Percentiles rank a stretch among this genome's conserved stretches.
Conservation (phyloP, 225 moss, liverwort and hornwort species). For the Takakia lepidozioides region DNA sequence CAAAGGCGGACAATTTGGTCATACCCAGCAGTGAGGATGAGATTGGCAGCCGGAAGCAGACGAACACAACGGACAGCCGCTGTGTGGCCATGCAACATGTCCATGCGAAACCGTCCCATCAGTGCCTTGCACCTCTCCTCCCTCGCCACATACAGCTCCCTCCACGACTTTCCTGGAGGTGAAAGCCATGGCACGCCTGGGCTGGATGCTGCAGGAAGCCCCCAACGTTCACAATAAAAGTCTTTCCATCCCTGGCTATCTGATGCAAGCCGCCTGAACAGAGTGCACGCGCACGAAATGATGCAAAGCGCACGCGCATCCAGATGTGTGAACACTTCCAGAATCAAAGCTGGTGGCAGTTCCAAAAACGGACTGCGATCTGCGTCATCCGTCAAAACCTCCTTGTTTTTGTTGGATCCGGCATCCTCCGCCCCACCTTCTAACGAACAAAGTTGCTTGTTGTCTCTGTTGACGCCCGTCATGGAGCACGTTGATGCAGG, state of each 20-base stretch:
- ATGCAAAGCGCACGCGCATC: conserved; percentile 76
- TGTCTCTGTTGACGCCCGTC: conserved; percentile 11
- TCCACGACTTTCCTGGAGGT: conserved; percentile 61
- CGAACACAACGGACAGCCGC: conserved; percentile 77
- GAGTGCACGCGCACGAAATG: conserved; percentile 66
- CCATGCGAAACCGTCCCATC: conserved; percentile 80
- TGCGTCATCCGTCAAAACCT: conserved; percentile 15
- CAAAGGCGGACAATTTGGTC: conserved; percentile 84
- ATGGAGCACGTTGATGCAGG: too few species aligned
- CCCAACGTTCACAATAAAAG: conserved; percentile 97
- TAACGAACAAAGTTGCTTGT: conserved; percentile 22
- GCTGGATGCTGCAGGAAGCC: conserved; percentile 42
- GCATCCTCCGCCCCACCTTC: conserved; percentile 22
- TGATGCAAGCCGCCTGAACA: conserved; percentile 72
- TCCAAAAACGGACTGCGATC: conserved; percentile 53
- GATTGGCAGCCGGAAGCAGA: conserved; percentile 72
- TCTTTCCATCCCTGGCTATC: conserved; percentile 99
- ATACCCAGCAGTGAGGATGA: conserved; percentile 76
- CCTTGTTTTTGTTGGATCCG: conserved; percentile 16
- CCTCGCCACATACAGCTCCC: conserved; percentile 86
- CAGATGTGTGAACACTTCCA: conserved; percentile 73
- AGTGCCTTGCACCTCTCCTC: conserved; percentile 81
- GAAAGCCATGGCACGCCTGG: conserved; percentile 11
- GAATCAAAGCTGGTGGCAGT: conserved; percentile 61
- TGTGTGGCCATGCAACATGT: conserved; percentile 91